Conservation (phyloP, 2,329 filamentous ascomycete genomes). For the Fusarium floridanum region DNA sequence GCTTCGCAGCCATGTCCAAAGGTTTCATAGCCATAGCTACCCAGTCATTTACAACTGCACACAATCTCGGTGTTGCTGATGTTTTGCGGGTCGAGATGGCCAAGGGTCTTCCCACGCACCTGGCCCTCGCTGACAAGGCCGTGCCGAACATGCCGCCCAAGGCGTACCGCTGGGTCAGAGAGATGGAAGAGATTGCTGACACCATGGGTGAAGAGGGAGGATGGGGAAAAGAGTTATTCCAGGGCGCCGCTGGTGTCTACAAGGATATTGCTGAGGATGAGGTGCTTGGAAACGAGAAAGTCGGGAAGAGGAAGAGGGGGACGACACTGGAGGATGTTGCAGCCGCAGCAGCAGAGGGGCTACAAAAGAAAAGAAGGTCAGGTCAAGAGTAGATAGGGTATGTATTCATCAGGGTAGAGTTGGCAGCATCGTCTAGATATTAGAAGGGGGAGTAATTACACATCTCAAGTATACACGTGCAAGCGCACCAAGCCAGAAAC, state of each 20-base stretch:
- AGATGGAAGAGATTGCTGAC: conserved; percentile 81
- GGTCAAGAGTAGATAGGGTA: neutral
- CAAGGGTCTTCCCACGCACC: conserved; percentile 61
- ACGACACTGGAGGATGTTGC: conserved; percentile 71
- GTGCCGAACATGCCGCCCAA: conserved; percentile 76
- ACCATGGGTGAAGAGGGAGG: conserved; percentile 76
- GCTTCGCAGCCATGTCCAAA: conserved; percentile 72
- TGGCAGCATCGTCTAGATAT: conserved; percentile 4
- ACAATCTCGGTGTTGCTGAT: conserved; percentile 70
- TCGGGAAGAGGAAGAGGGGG: conserved; percentile 68
- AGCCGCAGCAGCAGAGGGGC: conserved; percentile 59
- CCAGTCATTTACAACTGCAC: conserved; percentile 78
- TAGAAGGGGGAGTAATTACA: conserved; percentile 15
- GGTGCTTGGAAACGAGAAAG: conserved; percentile 70
- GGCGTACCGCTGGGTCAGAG: conserved; percentile 81
- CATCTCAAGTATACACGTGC: conserved; percentile 19
- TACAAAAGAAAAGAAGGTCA: conserved; percentile 58
- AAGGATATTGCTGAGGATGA: conserved; percentile 71
- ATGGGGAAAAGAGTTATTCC: conserved; percentile 68
- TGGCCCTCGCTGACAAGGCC: conserved; percentile 61
- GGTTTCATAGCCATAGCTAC: conserved; percentile 77
- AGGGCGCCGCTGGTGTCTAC: conserved; percentile 72
- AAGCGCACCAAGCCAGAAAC: neutral
- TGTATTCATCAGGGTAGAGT: conserved; percentile 2
- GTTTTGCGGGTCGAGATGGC: conserved; percentile 70